Evolutionary conservation across 179 eudicot species (phyloP).

Genomic region (Gypsophila paniculata): DNA sequence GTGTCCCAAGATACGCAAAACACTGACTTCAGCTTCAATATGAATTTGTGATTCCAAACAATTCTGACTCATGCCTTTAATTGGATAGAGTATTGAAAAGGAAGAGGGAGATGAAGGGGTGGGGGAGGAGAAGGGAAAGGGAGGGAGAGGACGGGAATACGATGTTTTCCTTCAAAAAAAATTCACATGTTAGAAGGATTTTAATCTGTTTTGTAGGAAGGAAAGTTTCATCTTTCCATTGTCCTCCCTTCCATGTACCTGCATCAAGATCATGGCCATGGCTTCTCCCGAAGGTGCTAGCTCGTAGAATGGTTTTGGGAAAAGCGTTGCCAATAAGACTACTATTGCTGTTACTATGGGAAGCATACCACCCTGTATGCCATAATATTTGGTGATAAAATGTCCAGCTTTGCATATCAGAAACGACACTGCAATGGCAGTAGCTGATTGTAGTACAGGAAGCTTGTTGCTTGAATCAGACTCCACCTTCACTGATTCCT

Average conservation of each 20-base stretch:
- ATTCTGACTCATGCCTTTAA: neutral
- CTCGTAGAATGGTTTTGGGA: conserved; percentile 55
- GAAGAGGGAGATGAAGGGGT: no score
- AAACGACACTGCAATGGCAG: conserved; percentile 74
- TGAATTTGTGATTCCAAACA: neutral
- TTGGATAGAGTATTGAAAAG: no score
- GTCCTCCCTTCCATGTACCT: conserved; percentile 33
- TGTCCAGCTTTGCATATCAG: conserved; percentile 66
- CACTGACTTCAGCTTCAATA: conserved; percentile 15
- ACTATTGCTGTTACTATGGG: conserved; percentile 75
- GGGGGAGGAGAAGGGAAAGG: no score
- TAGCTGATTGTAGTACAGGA: conserved; percentile 61
- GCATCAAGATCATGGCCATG: conserved; percentile 77
- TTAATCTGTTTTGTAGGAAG: no score
- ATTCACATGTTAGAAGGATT: no score
- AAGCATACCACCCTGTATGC: conserved; percentile 72
- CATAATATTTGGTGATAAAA: conserved; percentile 49
- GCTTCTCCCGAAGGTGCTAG: conserved; percentile 84
- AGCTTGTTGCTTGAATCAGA: conserved; percentile 49
- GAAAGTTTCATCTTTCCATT: no score
- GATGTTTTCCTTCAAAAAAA: no score
- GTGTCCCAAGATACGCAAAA: conserved; percentile 17
- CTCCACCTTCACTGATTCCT: conserved; percentile 27
- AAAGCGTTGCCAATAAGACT: conserved; percentile 62
- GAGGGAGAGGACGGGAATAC: no score